Percentiles rank a stretch among this genome's conserved stretches.
phyloP scores from a whole-genome alignment of 1,139 yeast species.

The Wickerhamomyces sp. region DNA sequence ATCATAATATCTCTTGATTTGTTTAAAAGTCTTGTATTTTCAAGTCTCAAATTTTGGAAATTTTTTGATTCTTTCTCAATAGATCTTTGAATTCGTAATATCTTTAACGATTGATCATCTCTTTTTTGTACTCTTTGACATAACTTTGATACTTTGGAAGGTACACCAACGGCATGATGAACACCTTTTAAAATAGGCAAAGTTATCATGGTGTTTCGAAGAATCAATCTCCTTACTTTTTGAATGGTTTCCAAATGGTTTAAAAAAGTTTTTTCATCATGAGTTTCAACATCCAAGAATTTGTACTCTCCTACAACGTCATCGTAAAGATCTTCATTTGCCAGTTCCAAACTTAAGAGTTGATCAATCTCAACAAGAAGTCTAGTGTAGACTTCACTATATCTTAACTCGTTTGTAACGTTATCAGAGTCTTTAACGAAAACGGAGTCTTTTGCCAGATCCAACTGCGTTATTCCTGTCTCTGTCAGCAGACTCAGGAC shows the following conservation, averaged over 20 bases:
- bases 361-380: constrained; percentile 8
- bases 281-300: not conserved
- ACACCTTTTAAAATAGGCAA: constrained; percentile 22
- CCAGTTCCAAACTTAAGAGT: constrained; percentile 6
- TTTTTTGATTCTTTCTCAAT: not conserved
- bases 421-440: not conserved
- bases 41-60: not conserved
- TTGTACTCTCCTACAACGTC: not conserved
- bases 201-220: constrained; percentile 16
- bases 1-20: constrained; percentile 3
- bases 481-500: not conserved
- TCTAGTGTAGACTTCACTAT: constrained; percentile 7
- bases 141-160: constrained; percentile 13
- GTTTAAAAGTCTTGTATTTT: constrained; percentile 3
- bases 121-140: constrained; percentile 5
- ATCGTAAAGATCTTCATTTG: not conserved
- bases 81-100: constrained; percentile 6
- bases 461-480: not conserved
- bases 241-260: constrained; percentile 8
- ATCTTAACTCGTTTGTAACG: constrained; percentile 3
- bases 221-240: constrained; percentile 12
- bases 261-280: constrained; percentile 6
- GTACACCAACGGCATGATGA: constrained; percentile 23
- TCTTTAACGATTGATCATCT: constrained; percentile 13
- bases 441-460: not conserved